Evolutionary conservation across 2,329 filamentous ascomycete species (phyloP).

Genomic region (Cytospora piceicola): DNA sequence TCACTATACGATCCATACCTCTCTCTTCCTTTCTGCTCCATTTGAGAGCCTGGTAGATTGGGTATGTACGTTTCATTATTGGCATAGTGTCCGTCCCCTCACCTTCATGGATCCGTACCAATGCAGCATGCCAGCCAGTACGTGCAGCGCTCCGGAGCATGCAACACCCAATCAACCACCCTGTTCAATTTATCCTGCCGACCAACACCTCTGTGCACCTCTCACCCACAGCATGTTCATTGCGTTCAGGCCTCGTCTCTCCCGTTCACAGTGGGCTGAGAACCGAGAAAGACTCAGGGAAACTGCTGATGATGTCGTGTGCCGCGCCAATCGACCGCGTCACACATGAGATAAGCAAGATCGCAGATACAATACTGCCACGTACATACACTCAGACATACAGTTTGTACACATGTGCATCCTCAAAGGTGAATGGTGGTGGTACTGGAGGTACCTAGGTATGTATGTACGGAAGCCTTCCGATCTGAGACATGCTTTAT

Average conservation of each 20-base stretch:
- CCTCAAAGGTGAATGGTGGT: no score
- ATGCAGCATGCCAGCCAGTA: background rate
- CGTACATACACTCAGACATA: background rate
- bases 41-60: background rate
- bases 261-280: background rate
- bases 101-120: background rate
- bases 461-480: constrained; percentile 2
- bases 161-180: background rate
- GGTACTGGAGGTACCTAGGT: no score
- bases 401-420: background rate
- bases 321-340: background rate
- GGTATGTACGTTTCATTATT: background rate
- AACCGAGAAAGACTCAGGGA: background rate
- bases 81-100: background rate
- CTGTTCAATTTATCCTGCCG: background rate
- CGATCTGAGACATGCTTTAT: constrained; percentile 1
- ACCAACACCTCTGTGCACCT: background rate
- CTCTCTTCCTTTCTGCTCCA: no score
- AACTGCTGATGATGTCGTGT: background rate
- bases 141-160: background rate
- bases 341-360: background rate
- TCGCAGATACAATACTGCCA: background rate
- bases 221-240: background rate
- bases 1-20: no score
- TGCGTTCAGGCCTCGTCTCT: background rate